Evolutionary conservation across 805 yeast species (phyloP).

Genomic region (Hanseniaspora vineae): DNA sequence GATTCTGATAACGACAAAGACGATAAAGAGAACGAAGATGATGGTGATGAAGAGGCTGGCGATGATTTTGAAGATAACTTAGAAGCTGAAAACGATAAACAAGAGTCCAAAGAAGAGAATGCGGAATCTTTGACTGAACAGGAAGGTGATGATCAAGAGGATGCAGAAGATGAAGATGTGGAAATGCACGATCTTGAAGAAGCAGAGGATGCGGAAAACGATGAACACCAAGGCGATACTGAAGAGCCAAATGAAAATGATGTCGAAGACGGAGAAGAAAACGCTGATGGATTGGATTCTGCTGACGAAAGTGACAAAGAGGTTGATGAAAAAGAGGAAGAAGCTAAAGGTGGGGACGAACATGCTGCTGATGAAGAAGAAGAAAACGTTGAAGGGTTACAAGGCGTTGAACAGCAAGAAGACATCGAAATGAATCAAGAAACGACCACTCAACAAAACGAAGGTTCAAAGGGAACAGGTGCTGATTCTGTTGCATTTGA

Average conservation of each 20-base stretch:
- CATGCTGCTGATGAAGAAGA: constrained; percentile 31
- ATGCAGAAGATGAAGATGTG: constrained; percentile 13
- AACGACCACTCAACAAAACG: constrained; percentile 44
- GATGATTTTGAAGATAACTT: constrained; percentile 15
- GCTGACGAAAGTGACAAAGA: constrained; percentile 20
- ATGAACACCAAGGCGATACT: constrained; percentile 17
- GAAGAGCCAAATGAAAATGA: constrained; percentile 18
- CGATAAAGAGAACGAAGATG: constrained; percentile 32
- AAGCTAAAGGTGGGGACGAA: constrained; percentile 29
- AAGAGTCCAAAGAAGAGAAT: constrained; percentile 3
- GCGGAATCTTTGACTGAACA: constrained; percentile 11
- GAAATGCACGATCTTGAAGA: constrained; percentile 14
- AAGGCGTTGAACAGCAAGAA: constrained; percentile 35
- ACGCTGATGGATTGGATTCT: constrained; percentile 10
- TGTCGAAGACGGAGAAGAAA: constrained; percentile 17
- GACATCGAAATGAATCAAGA: constrained; percentile 40
- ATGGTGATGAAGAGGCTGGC: constrained; percentile 12
- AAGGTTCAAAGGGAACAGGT: constrained; percentile 52
- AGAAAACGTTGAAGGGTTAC: constrained; percentile 35
- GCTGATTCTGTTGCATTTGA: constrained; percentile 39
- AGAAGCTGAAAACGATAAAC: constrained; percentile 21
- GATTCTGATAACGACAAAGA: constrained; percentile 65
- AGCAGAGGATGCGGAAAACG: constrained; percentile 17
- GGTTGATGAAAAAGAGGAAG: constrained; percentile 23
- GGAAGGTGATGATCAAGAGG: constrained; percentile 15